Percentiles rank a stretch among this genome's conserved stretches.
These are phyloP conservation scores for Prunus armeniaca DNA, from an alignment of 306 rosid species.

Conservation along the genomic window DNA sequence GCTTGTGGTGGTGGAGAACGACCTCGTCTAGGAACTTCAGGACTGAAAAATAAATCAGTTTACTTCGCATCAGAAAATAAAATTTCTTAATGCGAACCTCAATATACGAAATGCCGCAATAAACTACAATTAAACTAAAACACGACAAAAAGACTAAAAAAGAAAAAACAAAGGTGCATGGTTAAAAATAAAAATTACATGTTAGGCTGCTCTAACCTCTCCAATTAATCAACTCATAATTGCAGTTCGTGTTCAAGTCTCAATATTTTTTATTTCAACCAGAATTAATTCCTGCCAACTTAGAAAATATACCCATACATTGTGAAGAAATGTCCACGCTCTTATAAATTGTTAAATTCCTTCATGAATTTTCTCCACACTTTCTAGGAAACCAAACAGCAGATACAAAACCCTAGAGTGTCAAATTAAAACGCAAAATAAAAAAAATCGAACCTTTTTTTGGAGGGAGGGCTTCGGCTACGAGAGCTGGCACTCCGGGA, in stretches of 20 bases:
- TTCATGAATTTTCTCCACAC: not conserved
- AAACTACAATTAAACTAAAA: not conserved
- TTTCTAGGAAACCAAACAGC: slow-evolving; percentile 10
- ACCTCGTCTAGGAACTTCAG: slow-evolving; percentile 60
- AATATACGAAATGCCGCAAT: not conserved
- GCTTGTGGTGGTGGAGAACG: slow-evolving; percentile 72
- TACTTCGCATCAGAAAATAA: not conserved
- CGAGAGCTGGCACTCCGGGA: slow-evolving; percentile 65
- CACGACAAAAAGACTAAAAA: not conserved
- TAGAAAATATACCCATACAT: not conserved
- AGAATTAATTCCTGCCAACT: no score
- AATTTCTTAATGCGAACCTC: not conserved
- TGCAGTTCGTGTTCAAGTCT: not conserved
- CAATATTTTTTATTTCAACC: not conserved
- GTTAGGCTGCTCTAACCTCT: not conserved
- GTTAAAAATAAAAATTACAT: not conserved
- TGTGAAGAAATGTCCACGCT: not conserved
- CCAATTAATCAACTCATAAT: not conserved
- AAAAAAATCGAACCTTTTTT: slow-evolving; percentile 43
- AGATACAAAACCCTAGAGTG: slow-evolving; percentile 9
- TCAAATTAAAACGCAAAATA: not conserved
- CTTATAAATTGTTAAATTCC: not conserved
- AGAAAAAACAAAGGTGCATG: not conserved
- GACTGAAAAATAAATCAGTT: slow-evolving; percentile 28
- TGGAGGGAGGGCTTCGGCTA: slow-evolving; percentile 75